Conservation (phyloP, 371 early-diverging fungal species). For the Circinella minor region DNA sequence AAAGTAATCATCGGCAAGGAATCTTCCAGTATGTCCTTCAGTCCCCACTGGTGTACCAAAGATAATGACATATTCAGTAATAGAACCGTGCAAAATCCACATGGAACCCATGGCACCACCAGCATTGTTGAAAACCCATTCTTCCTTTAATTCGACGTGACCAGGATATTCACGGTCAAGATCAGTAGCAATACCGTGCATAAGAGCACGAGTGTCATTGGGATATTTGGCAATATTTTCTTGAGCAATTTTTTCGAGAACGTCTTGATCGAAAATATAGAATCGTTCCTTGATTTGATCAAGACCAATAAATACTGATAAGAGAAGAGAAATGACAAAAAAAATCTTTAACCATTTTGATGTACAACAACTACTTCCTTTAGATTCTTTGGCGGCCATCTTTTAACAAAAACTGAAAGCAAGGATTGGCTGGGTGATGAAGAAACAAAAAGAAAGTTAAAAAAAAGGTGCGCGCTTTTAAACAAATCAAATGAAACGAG, state of each 20-base stretch:
- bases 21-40: conserved; percentile 60
- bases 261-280: conserved; percentile 51
- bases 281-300: conserved; percentile 45
- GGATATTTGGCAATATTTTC: conserved; percentile 45
- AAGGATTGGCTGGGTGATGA: not conserved
- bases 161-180: conserved; percentile 50
- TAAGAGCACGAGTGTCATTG: conserved; percentile 39
- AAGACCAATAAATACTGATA: conserved; percentile 39
- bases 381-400: conserved; percentile 1
- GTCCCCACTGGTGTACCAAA: conserved; percentile 64
- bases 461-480: not conserved
- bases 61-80: conserved; percentile 60
- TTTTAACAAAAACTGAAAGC: not conserved
- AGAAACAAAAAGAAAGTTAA: not conserved
- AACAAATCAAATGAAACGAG: not conserved
- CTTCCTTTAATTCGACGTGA: conserved; percentile 47
- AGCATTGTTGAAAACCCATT: conserved; percentile 63
- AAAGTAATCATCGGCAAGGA: conserved; percentile 60
- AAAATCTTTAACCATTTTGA: conserved; percentile 29
- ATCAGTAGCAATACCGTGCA: conserved; percentile 41
- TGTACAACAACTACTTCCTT: not conserved
- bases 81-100: conserved; percentile 57
- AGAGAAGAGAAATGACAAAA: conserved; percentile 28
- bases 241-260: conserved; percentile 47
- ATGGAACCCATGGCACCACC: conserved; percentile 66